phyloP scores from a whole-genome alignment of 176 grass and related monocot genomes.

The Lolium multiflorum region DNA sequence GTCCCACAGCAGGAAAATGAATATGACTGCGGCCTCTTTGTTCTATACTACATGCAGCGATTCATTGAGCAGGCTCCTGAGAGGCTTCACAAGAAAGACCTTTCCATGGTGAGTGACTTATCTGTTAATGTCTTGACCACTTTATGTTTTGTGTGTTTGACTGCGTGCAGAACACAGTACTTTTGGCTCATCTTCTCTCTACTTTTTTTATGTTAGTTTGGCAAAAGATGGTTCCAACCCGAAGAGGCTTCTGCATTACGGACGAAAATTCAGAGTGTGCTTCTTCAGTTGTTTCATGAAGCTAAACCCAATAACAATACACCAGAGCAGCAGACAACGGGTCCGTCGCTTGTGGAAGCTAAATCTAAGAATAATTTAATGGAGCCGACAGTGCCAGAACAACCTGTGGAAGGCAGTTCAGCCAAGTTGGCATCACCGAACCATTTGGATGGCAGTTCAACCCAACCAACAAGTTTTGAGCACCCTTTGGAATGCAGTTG shows the following conservation, averaged over 20 bases:
- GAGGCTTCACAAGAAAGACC: slow-evolving; percentile 73
- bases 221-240: slow-evolving; percentile 69
- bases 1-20: slow-evolving; percentile 95
- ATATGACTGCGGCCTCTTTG: slow-evolving; percentile 94
- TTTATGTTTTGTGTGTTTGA: slow-evolving; percentile 30
- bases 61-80: slow-evolving; percentile 83
- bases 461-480: slow-evolving; percentile 33
- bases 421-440: background rate
- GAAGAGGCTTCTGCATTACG: slow-evolving; percentile 78
- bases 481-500: slow-evolving; percentile 16
- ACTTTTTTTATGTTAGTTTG: slow-evolving; percentile 57
- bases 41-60: slow-evolving; percentile 80
- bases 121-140: slow-evolving; percentile 20
- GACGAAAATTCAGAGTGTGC: slow-evolving; percentile 44
- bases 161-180: background rate
- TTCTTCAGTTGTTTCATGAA: slow-evolving; percentile 58
- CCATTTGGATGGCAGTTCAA: slow-evolving; percentile 13
- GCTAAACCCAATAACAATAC: slow-evolving; percentile 37
- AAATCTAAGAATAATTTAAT: slow-evolving; percentile 34
- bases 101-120: slow-evolving; percentile 53
- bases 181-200: slow-evolving; percentile 31
- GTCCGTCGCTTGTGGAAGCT: slow-evolving; percentile 44
- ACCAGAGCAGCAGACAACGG: slow-evolving; percentile 13
- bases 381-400: background rate
- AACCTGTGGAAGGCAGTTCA: slow-evolving; percentile 13